Evolutionary conservation across 2,329 filamentous ascomycete genomes (phyloP).

Genomic region (Myriosclerotinia curreyana): DNA sequence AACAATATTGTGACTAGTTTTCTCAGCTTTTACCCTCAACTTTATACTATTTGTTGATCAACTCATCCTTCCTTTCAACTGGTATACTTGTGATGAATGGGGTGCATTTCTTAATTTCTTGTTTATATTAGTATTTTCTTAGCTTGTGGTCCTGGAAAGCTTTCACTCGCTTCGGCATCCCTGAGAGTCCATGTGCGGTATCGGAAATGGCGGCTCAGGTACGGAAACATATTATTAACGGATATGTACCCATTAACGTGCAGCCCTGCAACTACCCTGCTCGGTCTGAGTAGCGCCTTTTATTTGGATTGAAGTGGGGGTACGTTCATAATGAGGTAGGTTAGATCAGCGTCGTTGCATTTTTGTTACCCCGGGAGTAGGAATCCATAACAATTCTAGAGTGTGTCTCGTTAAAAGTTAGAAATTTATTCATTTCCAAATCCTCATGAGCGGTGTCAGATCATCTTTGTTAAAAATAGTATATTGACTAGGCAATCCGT

Average conservation of each 20-base stretch:
- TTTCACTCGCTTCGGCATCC: conserved; percentile 14
- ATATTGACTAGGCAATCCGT: neutral
- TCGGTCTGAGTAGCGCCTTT: conserved; percentile 11
- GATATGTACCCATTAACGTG: neutral
- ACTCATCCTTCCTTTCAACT: neutral
- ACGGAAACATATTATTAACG: neutral
- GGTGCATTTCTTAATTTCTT: neutral
- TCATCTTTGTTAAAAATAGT: conserved; percentile 4
- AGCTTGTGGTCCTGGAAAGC: neutral
- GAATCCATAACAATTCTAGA: neutral
- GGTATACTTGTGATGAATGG: neutral
- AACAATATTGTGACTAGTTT: conserved; percentile 15
- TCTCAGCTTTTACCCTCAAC: conserved; percentile 17
- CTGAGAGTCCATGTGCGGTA: conserved; percentile 10
- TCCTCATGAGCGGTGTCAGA: conserved; percentile 1
- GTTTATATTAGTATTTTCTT: neutral
- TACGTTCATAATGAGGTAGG: neutral
- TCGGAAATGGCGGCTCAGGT: conserved; percentile 4
- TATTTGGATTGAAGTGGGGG: neutral
- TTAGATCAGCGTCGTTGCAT: neutral
- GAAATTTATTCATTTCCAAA: neutral
- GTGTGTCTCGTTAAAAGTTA: neutral
- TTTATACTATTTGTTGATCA: conserved; percentile 18
- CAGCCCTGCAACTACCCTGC: conserved; percentile 7
- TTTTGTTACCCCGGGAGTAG: neutral